Evolutionary conservation across 768 basidiomycete genomes (phyloP).

Genomic region (Dacryopinax primogenitus): DNA sequence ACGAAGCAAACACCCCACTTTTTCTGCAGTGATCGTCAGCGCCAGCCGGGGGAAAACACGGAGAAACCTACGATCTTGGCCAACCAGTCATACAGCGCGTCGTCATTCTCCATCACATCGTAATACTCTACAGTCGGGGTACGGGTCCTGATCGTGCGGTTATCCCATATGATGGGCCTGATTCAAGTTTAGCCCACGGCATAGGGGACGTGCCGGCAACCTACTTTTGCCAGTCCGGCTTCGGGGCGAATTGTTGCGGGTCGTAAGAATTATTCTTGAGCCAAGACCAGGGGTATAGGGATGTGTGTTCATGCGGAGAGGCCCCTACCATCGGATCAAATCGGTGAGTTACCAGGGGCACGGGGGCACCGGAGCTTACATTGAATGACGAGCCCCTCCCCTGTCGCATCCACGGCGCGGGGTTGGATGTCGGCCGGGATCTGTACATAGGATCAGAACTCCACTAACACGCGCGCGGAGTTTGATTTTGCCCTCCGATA

Average conservation of each 20-base stretch:
- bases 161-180: conserved; percentile 69
- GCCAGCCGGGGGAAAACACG: neutral
- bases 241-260: conserved; percentile 35
- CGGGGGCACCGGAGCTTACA: conserved; percentile 39
- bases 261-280: conserved; percentile 68
- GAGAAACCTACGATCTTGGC: conserved; percentile 51
- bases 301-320: conserved; percentile 49
- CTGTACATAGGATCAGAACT: conserved; percentile 30
- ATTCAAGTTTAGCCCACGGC: neutral
- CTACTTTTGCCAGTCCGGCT: neutral
- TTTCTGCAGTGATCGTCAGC: conserved; percentile 37
- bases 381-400: conserved; percentile 55
- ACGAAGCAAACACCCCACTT: conserved; percentile 83
- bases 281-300: conserved; percentile 81
- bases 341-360: neutral
- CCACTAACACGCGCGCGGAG: neutral
- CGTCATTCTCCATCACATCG: conserved; percentile 57
- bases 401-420: conserved; percentile 39
- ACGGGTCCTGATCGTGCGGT: conserved; percentile 49
- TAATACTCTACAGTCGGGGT: conserved; percentile 64
- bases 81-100: conserved; percentile 69
- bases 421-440: conserved; percentile 66
- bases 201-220: neutral
- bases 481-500: neutral
- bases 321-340: conserved; percentile 36